Base-by-base conservation (phyloP, 192 early-diverging fungal genomes). In the Phlyctochytrium bullatum region DNA sequence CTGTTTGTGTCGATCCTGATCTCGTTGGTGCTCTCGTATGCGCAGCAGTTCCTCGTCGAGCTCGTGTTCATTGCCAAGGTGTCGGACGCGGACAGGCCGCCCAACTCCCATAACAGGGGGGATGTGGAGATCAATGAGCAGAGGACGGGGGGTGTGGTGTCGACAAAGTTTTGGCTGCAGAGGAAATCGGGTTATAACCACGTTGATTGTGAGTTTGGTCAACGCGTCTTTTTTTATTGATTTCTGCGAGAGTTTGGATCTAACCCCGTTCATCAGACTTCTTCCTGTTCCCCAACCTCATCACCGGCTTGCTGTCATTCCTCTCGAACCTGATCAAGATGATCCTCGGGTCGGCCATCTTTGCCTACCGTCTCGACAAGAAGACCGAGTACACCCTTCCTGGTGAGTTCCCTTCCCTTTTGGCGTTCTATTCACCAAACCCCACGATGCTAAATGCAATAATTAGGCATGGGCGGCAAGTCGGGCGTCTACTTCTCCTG, bases 201-300 rank as follows among this genome's bases (percentile, higher is more conserved):
- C 28, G 36, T 62, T 27, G 61, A 62, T 32, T 35, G 61, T 62
- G 34, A 47, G 61, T 35, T 20, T 17, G n/a, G n/a, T n/a, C n/a
- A n/a, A 23, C 27, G n/a, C 33, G 27, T 29, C 28, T 59, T 2
- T 0, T 28, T 28, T 27, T 27, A 29, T 29, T 27, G 17, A 59
- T 17, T 0, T 17, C 17, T 27, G 0, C 23, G 16, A 17, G n/a
- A 27, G n/a, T 17, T 28, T 29, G 28, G 17, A 24, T 59, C 0
- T 29, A n/a, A n/a, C n/a, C n/a, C n/a, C 0, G 20, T 28, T 59
- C 28, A 16, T 28, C 1, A 59, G 57, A 27, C 24, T 29, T 59
- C 1, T 59, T 59, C 57, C 57, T 59, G n/a, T 59, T 59, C 57
- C 57, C 57, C n/a, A 59, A 59, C 57, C 57, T 59, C 29, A 29